A percentile compares a stretch with the other conserved stretches of the same genome.
phyloP scores from a whole-genome alignment of 1,139 yeast genomes.

The Kodamaea anthophila region DNA sequence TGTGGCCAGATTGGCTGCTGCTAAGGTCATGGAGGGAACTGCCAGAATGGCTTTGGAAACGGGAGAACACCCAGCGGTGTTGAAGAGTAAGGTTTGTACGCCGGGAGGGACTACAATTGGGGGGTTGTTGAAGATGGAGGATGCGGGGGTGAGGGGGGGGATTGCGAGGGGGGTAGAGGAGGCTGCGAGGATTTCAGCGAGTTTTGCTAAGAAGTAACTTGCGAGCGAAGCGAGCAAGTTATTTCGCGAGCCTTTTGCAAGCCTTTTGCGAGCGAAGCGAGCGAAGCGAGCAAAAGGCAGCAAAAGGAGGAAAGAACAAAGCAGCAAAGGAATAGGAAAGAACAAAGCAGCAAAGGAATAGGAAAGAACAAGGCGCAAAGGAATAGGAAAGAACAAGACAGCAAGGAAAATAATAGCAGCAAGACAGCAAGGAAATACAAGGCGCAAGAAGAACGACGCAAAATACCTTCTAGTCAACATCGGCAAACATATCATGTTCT shows the following conservation, averaged over 20 bases:
- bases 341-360: neutral
- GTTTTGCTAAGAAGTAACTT: conserved; percentile 59
- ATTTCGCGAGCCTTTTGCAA: neutral
- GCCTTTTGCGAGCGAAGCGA: too few relatives aligned
- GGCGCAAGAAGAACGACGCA: too few relatives aligned
- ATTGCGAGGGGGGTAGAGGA: conserved; percentile 87
- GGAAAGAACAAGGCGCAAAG: neutral
- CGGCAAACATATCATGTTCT: too few relatives aligned
- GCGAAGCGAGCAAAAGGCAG: neutral
- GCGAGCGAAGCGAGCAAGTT: neutral
- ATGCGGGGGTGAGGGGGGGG: conserved; percentile 79
- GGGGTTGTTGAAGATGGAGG: conserved; percentile 89
- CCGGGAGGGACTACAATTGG: conserved; percentile 99
- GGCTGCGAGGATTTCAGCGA: conserved; percentile 79
- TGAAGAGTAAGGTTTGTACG: conserved; percentile 86
- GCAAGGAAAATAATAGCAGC: neutral
- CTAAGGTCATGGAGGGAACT: conserved; percentile 95
- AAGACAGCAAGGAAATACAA: neutral
- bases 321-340: neutral
- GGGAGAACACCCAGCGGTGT: conserved; percentile 88
- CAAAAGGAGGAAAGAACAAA: neutral
- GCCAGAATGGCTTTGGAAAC: conserved; percentile 81
- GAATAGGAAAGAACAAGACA: neutral
- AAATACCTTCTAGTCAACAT: too few relatives aligned
- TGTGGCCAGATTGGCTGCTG: conserved; percentile 83